A percentile compares a stretch with the other conserved stretches of the same genome.
These are phyloP conservation scores for Vigna hirtella DNA, from an alignment of 306 rosid species.

Conservation along the genomic window DNA sequence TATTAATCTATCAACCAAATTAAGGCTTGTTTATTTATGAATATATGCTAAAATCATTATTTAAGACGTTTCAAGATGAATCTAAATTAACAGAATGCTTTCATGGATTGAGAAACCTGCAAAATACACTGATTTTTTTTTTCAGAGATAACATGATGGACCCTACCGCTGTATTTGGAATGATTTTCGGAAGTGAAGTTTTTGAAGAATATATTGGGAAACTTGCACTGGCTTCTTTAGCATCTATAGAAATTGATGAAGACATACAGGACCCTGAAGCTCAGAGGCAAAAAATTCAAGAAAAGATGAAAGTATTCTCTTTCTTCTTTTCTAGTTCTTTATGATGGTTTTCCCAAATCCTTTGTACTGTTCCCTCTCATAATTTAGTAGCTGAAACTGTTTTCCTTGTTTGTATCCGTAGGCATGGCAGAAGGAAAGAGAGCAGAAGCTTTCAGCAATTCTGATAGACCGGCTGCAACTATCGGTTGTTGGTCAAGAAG, in stretches of 20 bases:
- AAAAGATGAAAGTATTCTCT: slow-evolving; percentile 65
- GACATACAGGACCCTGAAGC: slow-evolving; percentile 60
- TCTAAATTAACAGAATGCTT: slow-evolving; percentile 10
- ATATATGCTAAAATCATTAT: not conserved
- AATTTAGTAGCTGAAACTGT: slow-evolving; percentile 39
- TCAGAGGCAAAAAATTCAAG: slow-evolving; percentile 64
- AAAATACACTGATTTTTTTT: slow-evolving; percentile 3
- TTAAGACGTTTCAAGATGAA: slow-evolving; percentile 13
- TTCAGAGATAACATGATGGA: slow-evolving; percentile 89
- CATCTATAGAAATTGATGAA: slow-evolving; percentile 73
- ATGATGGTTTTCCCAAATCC: not conserved
- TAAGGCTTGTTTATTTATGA: not conserved
- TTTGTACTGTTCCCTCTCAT: not conserved
- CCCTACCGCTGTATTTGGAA: slow-evolving; percentile 91
- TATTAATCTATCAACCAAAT: not conserved
- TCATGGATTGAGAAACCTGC: slow-evolving; percentile 17
- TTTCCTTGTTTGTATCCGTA: slow-evolving; percentile 44
- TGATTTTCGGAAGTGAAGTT: slow-evolving; percentile 92
- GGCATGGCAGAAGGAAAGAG: slow-evolving; percentile 87
- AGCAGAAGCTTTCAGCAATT: slow-evolving; percentile 61
- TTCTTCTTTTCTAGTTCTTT: slow-evolving; percentile 19
- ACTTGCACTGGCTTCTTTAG: slow-evolving; percentile 79
- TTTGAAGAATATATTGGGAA: slow-evolving; percentile 92
- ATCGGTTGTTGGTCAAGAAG: slow-evolving; percentile 67
- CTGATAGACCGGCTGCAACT: slow-evolving; percentile 76